Evolutionary conservation across 768 basidiomycete genomes (phyloP), one percentile per base, ranked within the genome.

Genomic region (Termitomyces heimii): DNA sequence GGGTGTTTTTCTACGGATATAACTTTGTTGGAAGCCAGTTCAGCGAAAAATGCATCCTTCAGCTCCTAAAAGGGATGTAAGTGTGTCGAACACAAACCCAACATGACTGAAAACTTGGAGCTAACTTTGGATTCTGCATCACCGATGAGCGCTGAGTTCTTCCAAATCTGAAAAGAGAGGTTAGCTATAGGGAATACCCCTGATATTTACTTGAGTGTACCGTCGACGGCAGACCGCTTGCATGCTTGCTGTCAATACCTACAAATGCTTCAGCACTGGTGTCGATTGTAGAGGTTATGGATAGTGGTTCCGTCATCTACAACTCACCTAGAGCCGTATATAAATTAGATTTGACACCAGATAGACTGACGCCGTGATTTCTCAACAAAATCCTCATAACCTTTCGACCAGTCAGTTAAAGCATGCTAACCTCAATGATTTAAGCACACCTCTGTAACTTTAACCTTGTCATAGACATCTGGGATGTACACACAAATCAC

Each of bases 211-310:
- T 18, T 9, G 26, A 2, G 14, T 67, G 31, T 18, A 86, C 88
- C 59, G 88, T 89, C 24, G 88, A 85, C 40, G 77, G 80, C 51
- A 91, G 77, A 8, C 88, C 85, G 65, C 86, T 88, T 0, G 83
- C 68, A 65, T 90, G 89, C 65, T 91, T 91, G 69, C 87, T 89
- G 62, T 89, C 86, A 55, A 91, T 71, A 1, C 85, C 86, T 83
- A 5, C n/a, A 2, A 13, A 46, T 16, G 22, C 4, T 20, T 43
- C 18, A 60, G 13, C 32, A 50, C 49, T 9, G 13, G 6, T 16
- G n/a, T 46, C 10, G 32, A 34, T 37, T 40, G 48, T 28, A 53
- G 16, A 47, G 22, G 20, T 20, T 35, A 29, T 2, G 14, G 13
- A 20, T 2, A 6, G 24, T 28, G 22, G 26, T 18, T 20, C 14